A percentile compares a stretch with the other conserved stretches of the same genome.
Conservation (phyloP, 2,329 filamentous ascomycete species). For the Corinectria fuckeliana region DNA sequence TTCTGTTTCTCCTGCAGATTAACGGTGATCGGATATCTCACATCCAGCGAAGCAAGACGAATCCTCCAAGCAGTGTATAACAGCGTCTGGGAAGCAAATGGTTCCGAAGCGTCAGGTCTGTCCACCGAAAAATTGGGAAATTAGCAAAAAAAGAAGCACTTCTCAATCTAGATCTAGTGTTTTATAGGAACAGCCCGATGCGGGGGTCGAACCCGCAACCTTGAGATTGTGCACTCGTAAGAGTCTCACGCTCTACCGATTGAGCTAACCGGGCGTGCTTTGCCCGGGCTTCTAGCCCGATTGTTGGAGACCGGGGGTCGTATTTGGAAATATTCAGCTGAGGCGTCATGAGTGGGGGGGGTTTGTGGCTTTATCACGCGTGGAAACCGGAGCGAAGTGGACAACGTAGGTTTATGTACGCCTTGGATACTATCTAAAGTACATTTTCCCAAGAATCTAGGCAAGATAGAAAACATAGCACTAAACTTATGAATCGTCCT, state of each 20-base stretch:
- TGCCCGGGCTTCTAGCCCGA: conserved; percentile 13
- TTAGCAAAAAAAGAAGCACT: conserved; percentile 21
- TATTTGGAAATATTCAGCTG: neutral
- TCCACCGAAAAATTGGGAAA: neutral
- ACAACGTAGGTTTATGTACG: too few species aligned
- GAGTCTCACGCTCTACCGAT: conserved; percentile 71
- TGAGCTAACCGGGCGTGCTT: conserved; percentile 39
- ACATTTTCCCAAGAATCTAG: too few species aligned
- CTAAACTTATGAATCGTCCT: too few species aligned
- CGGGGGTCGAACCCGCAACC: conserved; percentile 61
- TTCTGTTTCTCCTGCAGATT: too few species aligned
- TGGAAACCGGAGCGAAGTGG: too few species aligned
- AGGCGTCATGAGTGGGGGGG: too few species aligned
- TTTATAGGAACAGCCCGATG: conserved; percentile 42
- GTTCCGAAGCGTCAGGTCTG: neutral
- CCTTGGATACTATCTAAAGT: too few species aligned
- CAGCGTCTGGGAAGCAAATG: neutral
- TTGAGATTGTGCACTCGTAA: conserved; percentile 56
- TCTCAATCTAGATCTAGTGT: conserved; percentile 21
- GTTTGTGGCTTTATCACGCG: too few species aligned
- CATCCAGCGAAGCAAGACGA: too few species aligned
- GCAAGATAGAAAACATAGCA: too few species aligned
- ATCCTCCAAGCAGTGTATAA: too few species aligned
- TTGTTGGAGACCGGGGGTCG: conserved; percentile 2
- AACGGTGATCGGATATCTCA: too few species aligned